Conservation (phyloP, 768 basidiomycete genomes). For the Tylopilus felleus region DNA sequence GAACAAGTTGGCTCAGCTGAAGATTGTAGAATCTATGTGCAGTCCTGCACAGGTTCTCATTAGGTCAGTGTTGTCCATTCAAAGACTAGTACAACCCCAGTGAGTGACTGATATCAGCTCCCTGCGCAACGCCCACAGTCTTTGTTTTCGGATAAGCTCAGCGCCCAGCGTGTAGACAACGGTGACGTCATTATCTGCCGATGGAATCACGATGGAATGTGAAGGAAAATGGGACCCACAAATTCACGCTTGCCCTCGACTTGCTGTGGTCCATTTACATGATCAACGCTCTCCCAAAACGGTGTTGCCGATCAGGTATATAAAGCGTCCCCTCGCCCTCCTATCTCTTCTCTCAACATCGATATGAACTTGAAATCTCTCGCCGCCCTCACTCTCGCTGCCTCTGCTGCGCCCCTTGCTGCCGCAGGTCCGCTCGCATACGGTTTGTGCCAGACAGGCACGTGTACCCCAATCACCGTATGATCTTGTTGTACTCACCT, state of each 20-base stretch:
- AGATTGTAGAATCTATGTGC: too few species aligned
- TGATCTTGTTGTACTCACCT: neutral
- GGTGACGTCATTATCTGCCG: neutral
- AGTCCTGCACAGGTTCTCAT: too few species aligned
- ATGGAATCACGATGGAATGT: neutral
- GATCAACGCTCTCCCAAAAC: neutral
- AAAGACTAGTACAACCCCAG: too few species aligned
- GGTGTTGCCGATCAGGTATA: neutral
- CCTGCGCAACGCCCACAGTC: too few species aligned
- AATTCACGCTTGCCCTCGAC: neutral
- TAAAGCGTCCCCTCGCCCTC: neutral
- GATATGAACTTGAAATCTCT: constrained; percentile 27
- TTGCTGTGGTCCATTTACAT: neutral
- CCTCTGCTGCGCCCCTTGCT: constrained; percentile 8
- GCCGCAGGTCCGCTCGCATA: constrained; percentile 23
- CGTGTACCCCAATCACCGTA: neutral
- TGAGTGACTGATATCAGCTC: too few species aligned
- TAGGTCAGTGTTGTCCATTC: too few species aligned
- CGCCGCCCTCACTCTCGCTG: constrained; percentile 15
- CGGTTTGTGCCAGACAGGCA: constrained; percentile 25
- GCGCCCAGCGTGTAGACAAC: neutral
- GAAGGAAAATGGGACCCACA: neutral
- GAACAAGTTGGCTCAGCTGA: too few species aligned
- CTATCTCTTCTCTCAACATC: neutral
- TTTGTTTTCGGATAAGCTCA: neutral